Conservation (phyloP, 2,329 filamentous ascomycete species). For the Trichophyton benhamiae region DNA sequence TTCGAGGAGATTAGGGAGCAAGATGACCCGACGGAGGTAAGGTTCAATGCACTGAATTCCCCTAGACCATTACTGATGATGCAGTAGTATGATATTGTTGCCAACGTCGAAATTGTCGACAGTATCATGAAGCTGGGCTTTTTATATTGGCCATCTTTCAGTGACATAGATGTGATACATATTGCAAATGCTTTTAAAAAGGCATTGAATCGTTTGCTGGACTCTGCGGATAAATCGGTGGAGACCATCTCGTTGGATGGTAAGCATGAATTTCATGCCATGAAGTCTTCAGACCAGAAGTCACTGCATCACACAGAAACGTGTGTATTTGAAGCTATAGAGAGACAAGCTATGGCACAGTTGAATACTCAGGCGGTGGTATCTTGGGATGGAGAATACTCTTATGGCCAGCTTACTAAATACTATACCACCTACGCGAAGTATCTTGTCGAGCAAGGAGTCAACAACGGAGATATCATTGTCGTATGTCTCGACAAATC, state of each 20-base stretch:
- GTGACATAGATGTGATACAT: slow-evolving; percentile 2
- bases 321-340: background rate
- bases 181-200: slow-evolving; percentile 6
- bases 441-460: background rate
- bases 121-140: slow-evolving; percentile 6
- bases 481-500: slow-evolving; percentile 8
- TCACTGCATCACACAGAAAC: background rate
- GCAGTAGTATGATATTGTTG: slow-evolving; percentile 7
- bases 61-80: background rate
- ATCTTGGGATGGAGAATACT: slow-evolving; percentile 22
- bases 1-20: slow-evolving; percentile 9
- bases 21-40: slow-evolving; percentile 10
- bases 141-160: slow-evolving; percentile 9
- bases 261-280: background rate
- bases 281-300: background rate
- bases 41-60: background rate
- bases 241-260: slow-evolving; percentile 4
- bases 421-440: slow-evolving; percentile 20
- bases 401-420: slow-evolving; percentile 19
- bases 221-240: background rate
- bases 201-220: slow-evolving; percentile 5
- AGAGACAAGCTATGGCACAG: slow-evolving; percentile 1
- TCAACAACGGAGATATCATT: slow-evolving; percentile 3
- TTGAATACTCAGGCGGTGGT: slow-evolving; percentile 14
- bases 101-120: slow-evolving; percentile 9